These are phyloP conservation scores for Caryopteris hybrid DNA, from an alignment of 305 asterid species.

Conservation along the genomic window DNA sequence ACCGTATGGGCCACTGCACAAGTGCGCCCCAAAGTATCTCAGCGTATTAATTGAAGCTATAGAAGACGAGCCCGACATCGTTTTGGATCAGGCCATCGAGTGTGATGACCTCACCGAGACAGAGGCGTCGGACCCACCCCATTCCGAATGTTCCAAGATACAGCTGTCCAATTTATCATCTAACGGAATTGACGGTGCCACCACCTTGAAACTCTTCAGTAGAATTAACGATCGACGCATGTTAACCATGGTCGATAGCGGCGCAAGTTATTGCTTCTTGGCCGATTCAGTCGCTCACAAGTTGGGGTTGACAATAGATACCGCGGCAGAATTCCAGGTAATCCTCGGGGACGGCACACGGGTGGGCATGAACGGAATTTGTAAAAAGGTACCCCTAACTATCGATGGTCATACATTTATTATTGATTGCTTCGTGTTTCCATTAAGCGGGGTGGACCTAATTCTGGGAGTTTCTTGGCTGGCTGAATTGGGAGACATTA, in stretches of 20 bases:
- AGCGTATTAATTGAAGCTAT: no score
- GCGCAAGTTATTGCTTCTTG: background rate
- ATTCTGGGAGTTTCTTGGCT: background rate
- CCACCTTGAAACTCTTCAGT: background rate
- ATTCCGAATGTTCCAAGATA: no score
- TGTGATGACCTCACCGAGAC: no score
- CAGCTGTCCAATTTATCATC: no score
- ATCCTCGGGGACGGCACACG: background rate
- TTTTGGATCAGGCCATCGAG: no score
- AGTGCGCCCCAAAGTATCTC: no score
- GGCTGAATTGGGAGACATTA: background rate
- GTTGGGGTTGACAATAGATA: background rate
- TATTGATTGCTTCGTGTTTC: background rate
- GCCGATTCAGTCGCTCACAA: background rate
- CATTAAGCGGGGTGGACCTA: background rate
- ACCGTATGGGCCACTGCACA: no score
- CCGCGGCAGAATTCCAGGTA: background rate
- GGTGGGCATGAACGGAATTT: background rate
- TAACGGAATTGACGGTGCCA: background rate
- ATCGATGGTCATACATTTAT: background rate
- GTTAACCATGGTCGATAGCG: background rate
- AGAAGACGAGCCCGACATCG: background rate
- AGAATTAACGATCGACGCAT: no score
- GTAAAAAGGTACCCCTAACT: background rate
- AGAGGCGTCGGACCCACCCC: rapidly evolving